Conservation (phyloP, 2,329 filamentous ascomycete genomes). For the Ilyonectria mors-panacis region DNA sequence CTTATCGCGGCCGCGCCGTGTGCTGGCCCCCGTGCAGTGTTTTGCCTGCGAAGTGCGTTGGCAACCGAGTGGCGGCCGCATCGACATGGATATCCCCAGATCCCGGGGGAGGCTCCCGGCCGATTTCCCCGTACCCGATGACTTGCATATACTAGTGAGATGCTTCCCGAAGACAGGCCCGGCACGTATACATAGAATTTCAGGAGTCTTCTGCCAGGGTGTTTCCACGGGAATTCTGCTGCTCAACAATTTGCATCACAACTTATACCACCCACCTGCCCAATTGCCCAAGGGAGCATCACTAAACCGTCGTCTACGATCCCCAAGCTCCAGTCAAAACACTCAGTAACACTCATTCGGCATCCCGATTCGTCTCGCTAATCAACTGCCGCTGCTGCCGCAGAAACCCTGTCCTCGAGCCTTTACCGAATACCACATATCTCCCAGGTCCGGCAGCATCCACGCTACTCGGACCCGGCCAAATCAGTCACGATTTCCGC, state of each 20-base stretch:
- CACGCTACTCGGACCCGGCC: constrained; percentile 13
- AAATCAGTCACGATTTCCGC: constrained; percentile 20
- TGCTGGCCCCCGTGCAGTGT: constrained; percentile 14
- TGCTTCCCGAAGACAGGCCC: constrained; percentile 7
- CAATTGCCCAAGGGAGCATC: background rate
- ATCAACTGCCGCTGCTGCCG: background rate
- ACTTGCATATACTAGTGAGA: constrained; percentile 21
- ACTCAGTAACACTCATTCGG: background rate
- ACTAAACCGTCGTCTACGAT: background rate
- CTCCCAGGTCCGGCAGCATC: constrained; percentile 16
- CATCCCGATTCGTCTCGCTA: background rate
- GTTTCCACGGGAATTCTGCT: background rate
- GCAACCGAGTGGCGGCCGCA: constrained; percentile 15
- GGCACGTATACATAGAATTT: constrained; percentile 27
- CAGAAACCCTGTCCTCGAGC: background rate
- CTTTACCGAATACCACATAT: background rate
- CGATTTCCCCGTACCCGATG: constrained; percentile 31
- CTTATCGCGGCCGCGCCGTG: background rate
- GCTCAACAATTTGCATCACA: background rate
- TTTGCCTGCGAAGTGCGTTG: constrained; percentile 17
- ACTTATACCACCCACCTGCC: constrained; percentile 13
- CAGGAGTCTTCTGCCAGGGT: background rate
- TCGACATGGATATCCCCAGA: constrained; percentile 27
- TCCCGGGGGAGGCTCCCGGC: constrained; percentile 12
- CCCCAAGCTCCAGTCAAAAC: background rate